These are phyloP conservation scores for Leccinum uliginosum DNA, from an alignment of 768 basidiomycete genomes.

Conservation along the genomic window DNA sequence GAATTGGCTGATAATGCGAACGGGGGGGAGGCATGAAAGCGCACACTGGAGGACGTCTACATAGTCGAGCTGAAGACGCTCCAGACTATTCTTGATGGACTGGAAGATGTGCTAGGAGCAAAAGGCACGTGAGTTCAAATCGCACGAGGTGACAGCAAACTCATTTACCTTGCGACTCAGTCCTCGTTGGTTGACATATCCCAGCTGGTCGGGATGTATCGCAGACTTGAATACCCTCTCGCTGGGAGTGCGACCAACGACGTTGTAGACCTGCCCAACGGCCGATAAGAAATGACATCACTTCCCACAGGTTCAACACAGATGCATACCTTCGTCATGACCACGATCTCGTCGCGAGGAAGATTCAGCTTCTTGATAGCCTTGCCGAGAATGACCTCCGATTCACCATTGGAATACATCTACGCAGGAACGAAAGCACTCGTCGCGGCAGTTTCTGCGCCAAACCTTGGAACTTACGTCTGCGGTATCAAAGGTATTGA, in stretches of 20 bases:
- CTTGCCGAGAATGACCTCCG: conserved; percentile 68
- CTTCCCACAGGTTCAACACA: not conserved
- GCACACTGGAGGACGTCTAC: conserved; percentile 55
- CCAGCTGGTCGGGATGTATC: conserved; percentile 32
- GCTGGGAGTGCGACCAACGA: conserved; percentile 19
- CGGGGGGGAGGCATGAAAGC: conserved; percentile 1
- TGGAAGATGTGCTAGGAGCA: conserved; percentile 51
- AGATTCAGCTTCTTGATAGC: conserved; percentile 63
- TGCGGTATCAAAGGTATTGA: conserved; percentile 34
- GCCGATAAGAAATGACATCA: not conserved
- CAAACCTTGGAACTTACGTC: conserved; percentile 19
- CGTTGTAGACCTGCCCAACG: conserved; percentile 41
- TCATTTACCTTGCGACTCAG: conserved; percentile 37
- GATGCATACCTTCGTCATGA: conserved; percentile 64
- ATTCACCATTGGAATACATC: conserved; percentile 63
- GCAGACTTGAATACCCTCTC: conserved; percentile 14
- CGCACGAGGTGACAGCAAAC: conserved; percentile 30
- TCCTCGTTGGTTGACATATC: conserved; percentile 47
- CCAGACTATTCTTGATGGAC: conserved; percentile 39
- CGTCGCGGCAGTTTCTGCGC: not conserved
- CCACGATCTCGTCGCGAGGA: conserved; percentile 69
- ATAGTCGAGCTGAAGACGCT: conserved; percentile 47
- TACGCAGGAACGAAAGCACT: conserved; percentile 17
- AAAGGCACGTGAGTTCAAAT: not conserved
- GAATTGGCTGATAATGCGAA: not conserved